Evolutionary conservation across 106 monocot species (phyloP).

Genomic region (Dioscorea zingiberensis): DNA sequence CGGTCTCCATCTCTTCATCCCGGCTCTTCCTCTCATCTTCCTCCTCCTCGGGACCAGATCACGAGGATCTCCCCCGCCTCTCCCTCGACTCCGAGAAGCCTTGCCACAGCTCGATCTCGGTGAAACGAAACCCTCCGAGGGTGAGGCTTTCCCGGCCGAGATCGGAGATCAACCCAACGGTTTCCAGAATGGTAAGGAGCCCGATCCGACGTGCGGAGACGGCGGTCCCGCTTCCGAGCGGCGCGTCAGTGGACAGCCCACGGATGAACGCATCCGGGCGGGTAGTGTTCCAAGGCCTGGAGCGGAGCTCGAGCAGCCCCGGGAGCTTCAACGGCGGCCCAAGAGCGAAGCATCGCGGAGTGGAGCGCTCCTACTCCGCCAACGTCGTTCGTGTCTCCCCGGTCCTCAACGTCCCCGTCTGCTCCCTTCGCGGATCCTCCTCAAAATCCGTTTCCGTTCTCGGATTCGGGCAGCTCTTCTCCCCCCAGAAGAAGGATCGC

Average conservation of each 20-base stretch:
- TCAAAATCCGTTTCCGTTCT: conserved; percentile 42
- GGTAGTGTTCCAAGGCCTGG: conserved; percentile 72
- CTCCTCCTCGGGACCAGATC: conserved; percentile 20
- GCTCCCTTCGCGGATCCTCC: conserved; percentile 49
- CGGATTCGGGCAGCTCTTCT: conserved; percentile 42
- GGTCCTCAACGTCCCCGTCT: conserved; percentile 88
- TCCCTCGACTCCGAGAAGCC: conserved; percentile 34
- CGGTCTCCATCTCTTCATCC: conserved; percentile 4
- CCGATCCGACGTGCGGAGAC: conserved; percentile 10
- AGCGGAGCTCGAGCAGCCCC: conserved; percentile 87
- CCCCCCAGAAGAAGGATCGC: conserved; percentile 28
- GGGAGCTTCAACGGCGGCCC: conserved; percentile 55
- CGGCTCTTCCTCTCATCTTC: conserved; percentile 31
- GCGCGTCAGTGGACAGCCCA: conserved; percentile 61
- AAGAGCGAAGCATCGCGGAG: conserved; percentile 26
- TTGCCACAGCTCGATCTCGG: conserved; percentile 1
- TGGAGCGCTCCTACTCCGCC: conserved; percentile 84
- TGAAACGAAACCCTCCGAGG: conserved; percentile 12
- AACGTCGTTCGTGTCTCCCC: conserved; percentile 59
- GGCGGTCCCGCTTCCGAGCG: conserved; percentile 8
- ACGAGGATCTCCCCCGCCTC: conserved; percentile 30
- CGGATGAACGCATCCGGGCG: conserved; percentile 87
- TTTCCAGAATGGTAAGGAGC: not conserved
- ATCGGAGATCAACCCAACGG: not conserved
- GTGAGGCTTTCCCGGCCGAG: conserved; percentile 12